Conservation (phyloP, 805 yeast genomes). For the Yarrowia sp. region DNA sequence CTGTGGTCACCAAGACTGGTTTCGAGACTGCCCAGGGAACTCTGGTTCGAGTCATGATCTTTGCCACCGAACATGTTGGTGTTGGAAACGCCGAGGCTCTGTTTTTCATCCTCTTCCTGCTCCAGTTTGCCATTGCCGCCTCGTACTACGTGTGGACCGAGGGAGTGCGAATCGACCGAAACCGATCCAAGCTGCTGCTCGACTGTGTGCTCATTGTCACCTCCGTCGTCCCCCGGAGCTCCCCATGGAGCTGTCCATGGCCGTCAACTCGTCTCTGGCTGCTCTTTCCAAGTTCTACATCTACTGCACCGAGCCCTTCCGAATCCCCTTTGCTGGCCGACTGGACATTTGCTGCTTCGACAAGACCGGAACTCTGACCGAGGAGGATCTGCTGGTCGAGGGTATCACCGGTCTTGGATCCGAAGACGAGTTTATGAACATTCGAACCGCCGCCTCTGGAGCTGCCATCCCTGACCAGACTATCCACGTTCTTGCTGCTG, state of each 20-base stretch:
- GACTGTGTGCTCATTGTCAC: conserved; percentile 96
- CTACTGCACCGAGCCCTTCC: conserved; percentile 97
- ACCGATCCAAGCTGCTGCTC: conserved; percentile 85
- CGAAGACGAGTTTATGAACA: conserved; percentile 41
- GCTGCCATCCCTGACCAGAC: conserved; percentile 69
- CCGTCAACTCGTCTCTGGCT: conserved; percentile 87
- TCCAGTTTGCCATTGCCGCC: conserved; percentile 90
- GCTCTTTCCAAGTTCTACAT: conserved; percentile 84
- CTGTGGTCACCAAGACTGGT: conserved; percentile 90
- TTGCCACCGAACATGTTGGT: conserved; percentile 91
- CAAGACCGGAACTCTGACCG: conserved; percentile 96
- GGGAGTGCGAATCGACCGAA: conserved; percentile 93
- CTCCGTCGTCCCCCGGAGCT: conserved; percentile 98
- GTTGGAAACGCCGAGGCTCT: conserved; percentile 95
- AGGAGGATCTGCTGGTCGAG: conserved; percentile 93
- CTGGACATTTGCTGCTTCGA: conserved; percentile 98
- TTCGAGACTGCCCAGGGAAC: conserved; percentile 98
- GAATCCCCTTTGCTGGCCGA: conserved; percentile 97
- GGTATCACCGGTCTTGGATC: conserved; percentile 79
- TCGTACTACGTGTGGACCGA: conserved; percentile 98
- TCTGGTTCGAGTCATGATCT: conserved; percentile 94
- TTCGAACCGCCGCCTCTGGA: conserved; percentile 51
- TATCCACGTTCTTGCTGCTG: conserved; percentile 78
- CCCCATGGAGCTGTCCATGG: conserved; percentile 98
- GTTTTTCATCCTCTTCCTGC: conserved; percentile 82